Conservation (phyloP, 179 eudicot species). For the Camellia oleifera region DNA sequence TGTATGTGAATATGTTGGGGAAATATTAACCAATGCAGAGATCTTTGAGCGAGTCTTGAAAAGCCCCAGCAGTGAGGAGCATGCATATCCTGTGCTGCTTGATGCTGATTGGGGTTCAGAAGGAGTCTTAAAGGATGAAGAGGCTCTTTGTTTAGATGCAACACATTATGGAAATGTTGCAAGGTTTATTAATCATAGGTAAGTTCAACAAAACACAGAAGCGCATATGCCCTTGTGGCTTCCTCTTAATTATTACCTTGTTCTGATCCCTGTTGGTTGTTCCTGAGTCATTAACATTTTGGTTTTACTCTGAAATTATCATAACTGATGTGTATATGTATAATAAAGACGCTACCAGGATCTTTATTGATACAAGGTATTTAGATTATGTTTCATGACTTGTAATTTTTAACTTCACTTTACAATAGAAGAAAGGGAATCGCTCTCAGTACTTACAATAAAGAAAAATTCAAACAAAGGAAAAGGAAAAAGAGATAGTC, state of each 20-base stretch:
- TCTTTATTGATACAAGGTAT: background rate
- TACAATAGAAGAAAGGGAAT: background rate
- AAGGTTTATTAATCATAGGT: conserved; percentile 89
- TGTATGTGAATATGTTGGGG: conserved; percentile 89
- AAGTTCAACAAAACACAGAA: conserved; percentile 4
- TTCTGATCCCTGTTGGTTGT: background rate
- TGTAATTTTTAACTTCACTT: background rate
- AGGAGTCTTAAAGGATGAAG: conserved; percentile 73
- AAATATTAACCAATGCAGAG: conserved; percentile 75
- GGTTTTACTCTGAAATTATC: background rate
- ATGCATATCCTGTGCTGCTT: conserved; percentile 79
- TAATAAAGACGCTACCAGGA: background rate
- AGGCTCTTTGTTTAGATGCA: conserved; percentile 89
- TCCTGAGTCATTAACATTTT: background rate
- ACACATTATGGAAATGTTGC: conserved; percentile 81
- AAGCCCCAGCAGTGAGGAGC: conserved; percentile 44
- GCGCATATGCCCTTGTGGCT: no score
- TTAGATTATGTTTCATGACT: background rate
- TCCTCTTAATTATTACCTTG: background rate
- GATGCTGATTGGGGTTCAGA: conserved; percentile 95
- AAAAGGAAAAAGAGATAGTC: background rate
- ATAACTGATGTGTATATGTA: background rate
- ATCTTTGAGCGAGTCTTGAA: conserved; percentile 54
- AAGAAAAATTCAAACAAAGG: background rate
- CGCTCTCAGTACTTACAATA: background rate